Evolutionary conservation across 2,329 filamentous ascomycete genomes (phyloP), one percentile per base, ranked within the genome.

Genomic region (Botrytis sinoallii): DNA sequence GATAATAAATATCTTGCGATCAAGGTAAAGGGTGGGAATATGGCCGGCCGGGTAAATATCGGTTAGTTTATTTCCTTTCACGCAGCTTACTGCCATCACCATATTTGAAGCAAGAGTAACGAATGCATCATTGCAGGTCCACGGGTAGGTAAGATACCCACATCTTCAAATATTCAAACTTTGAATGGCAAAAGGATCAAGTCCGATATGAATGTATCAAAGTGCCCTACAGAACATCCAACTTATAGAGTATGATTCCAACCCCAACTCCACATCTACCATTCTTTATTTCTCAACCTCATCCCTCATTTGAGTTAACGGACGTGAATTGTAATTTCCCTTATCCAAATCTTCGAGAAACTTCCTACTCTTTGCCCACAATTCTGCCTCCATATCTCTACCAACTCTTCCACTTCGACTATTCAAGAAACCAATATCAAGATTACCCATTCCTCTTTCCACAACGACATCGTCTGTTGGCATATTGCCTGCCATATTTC

Each of bases 371-470:
- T 88, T 87, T 48, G 85, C 86, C 89, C 95, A 92, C 63, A 97
- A 84, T 83, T 98, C 93, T 2, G 89, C 88, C 80, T 97, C 94
- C 86, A 95, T 96, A 76, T 93, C 92, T 79, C 91, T 89, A 73
- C 93, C 93, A 35, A 97, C 92, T 76, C 91, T 91, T 76, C 93
- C 92, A 75, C 93, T 93, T 73, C 93, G 88, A 79, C 93, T 95
- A 81, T 98, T 98, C 78, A 98, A 83, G 89, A 93, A 95, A 46
- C 95, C 95, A 22, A 97, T 91, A 80, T 98, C 95, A 71, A 98
- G 85, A 29, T 79, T 80, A 3, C 87, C 78, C 85, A 85, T 35
- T 85, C 88, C 73, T 85, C 83, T 57, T 86, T 79, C 77, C 18
- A 72, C 81, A 61, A 82, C 82, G 16, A 79, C 71, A n/a, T 76